Evolutionary conservation across 495 filamentous ascomycete genomes (phyloP).

Genomic region (Daldinia grandis): DNA sequence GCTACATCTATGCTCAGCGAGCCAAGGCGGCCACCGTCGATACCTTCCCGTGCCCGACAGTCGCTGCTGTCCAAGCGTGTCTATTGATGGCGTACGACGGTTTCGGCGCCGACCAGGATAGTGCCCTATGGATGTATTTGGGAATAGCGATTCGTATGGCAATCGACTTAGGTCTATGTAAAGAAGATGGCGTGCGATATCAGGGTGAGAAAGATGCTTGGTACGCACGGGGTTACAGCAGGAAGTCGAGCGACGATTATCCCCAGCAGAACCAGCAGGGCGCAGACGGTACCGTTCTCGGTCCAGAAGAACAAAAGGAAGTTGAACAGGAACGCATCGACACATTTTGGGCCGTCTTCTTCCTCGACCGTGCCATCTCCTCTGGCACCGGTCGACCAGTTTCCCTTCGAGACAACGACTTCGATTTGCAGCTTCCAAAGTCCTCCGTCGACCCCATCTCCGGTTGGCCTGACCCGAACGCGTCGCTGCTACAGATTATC

Average conservation of each 20-base stretch:
- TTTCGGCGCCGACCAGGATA: constrained; percentile 85
- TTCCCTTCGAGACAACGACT: constrained; percentile 81
- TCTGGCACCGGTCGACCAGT: constrained; percentile 83
- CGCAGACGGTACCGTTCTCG: constrained; percentile 52
- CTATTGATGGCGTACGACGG: constrained; percentile 84
- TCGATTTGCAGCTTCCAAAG: constrained; percentile 75
- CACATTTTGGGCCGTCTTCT: constrained; percentile 87
- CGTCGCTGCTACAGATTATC: constrained; percentile 80
- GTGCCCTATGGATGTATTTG: constrained; percentile 89
- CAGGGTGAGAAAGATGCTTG: constrained; percentile 65
- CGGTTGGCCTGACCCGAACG: constrained; percentile 78
- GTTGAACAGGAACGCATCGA: constrained; percentile 77
- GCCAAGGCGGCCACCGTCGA: constrained; percentile 79
- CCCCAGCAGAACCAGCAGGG: constrained; percentile 47
- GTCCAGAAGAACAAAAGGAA: constrained; percentile 64
- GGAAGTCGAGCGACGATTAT: constrained; percentile 45
- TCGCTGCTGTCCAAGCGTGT: constrained; percentile 81
- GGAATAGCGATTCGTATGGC: constrained; percentile 88
- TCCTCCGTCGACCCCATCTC: constrained; percentile 66
- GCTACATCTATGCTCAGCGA: constrained; percentile 78
- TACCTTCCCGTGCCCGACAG: constrained; percentile 77
- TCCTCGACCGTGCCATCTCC: constrained; percentile 84
- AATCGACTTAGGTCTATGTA: constrained; percentile 83
- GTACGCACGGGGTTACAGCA: constrained; percentile 53
- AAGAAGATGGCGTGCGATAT: constrained; percentile 75